Percentiles rank a stretch among this genome's conserved stretches.
Evolutionary conservation across 1,139 yeast genomes (phyloP).

Genomic region (Wickerhamomyces sp.): DNA sequence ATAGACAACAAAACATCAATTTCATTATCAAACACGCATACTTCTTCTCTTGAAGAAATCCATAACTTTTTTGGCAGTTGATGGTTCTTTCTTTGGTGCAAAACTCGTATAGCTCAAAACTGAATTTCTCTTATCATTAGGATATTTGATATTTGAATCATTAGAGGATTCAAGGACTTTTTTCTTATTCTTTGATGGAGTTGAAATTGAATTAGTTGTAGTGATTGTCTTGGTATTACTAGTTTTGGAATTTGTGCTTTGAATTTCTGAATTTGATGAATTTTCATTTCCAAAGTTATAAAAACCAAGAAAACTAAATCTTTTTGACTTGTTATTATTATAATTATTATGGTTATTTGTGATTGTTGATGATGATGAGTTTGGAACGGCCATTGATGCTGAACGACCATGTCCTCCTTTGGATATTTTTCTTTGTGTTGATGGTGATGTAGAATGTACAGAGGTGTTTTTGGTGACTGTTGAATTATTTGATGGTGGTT

Average conservation of each 20-base stretch:
- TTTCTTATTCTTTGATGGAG: slow-evolving; percentile 9
- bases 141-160: slow-evolving; percentile 15
- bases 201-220: slow-evolving; percentile 2
- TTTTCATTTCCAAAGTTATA: slow-evolving; percentile 11
- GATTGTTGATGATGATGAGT: slow-evolving; percentile 1
- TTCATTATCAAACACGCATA: slow-evolving; percentile 28
- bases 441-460: slow-evolving; percentile 6
- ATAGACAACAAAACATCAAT: background rate
- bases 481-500: slow-evolving; percentile 12
- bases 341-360: no score
- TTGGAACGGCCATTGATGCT: background rate
- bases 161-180: slow-evolving; percentile 21
- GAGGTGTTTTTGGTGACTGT: slow-evolving; percentile 14
- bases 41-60: slow-evolving; percentile 80
- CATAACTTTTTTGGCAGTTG: slow-evolving; percentile 75
- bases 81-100: slow-evolving; percentile 42
- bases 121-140: slow-evolving; percentile 13
- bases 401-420: background rate
- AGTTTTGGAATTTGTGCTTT: slow-evolving; percentile 3
- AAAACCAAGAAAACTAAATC: slow-evolving; percentile 28
- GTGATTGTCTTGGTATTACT: background rate
- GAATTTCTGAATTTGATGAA: slow-evolving; percentile 2
- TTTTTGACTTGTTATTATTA: slow-evolving; percentile 22
- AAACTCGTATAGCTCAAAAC: slow-evolving; percentile 21
- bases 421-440: slow-evolving; percentile 14